Evolutionary conservation across 2,329 filamentous ascomycete species (phyloP).

Genomic region (Orbilia javanica): DNA sequence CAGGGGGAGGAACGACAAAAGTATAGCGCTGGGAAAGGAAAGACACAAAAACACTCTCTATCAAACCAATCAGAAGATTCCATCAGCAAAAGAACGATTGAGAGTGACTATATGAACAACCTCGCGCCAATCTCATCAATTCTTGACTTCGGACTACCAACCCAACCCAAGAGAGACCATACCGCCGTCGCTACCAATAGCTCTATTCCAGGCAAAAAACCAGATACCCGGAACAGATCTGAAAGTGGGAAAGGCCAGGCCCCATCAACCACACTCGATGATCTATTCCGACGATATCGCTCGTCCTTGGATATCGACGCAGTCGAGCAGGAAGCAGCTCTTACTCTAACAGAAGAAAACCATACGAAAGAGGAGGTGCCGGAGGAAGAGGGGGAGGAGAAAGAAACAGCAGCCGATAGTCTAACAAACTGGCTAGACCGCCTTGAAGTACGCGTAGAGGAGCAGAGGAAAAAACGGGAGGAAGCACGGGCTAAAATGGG

Average conservation of each 20-base stretch:
- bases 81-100: background rate
- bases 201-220: background rate
- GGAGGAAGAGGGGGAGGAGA: background rate
- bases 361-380: too few relatives aligned
- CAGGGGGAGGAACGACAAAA: background rate
- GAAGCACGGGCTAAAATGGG: background rate
- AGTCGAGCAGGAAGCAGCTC: background rate
- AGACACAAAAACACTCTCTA: background rate
- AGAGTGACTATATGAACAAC: background rate
- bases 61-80: background rate
- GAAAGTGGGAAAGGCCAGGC: background rate
- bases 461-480: background rate
- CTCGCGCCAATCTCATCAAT: background rate
- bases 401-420: background rate
- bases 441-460: conserved; percentile 1
- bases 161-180: background rate
- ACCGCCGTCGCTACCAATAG: background rate
- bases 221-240: background rate
- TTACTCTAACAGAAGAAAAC: background rate
- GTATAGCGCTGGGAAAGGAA: background rate
- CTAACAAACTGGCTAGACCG: background rate
- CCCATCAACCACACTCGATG: background rate
- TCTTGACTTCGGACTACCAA: conserved; percentile 8
- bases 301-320: background rate
- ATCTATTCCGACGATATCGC: background rate